Conservation (phyloP, 2,329 filamentous ascomycete species). For the Cytospora leucostoma region DNA sequence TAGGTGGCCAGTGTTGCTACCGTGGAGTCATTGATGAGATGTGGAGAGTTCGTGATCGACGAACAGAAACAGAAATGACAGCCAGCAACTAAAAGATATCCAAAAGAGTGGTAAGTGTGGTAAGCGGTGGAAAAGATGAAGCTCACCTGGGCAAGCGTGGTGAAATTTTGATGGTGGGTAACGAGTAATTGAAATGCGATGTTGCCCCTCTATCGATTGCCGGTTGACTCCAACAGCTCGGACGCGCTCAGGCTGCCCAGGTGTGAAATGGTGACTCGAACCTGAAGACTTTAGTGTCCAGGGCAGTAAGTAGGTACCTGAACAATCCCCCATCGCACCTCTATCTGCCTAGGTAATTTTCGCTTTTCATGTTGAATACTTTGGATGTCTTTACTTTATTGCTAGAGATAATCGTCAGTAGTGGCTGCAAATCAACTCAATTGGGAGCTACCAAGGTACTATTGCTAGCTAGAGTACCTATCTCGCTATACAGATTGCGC, state of each 20-base stretch:
- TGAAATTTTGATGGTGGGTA: slow-evolving; percentile 29
- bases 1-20: slow-evolving; percentile 74
- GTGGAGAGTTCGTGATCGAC: slow-evolving; percentile 21
- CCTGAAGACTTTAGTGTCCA: neutral
- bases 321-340: neutral
- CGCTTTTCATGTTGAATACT: too few relatives aligned
- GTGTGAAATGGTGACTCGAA: neutral
- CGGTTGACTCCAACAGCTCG: neutral
- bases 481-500: too few relatives aligned
- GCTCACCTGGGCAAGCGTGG: slow-evolving; percentile 9
- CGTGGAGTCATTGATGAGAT: slow-evolving; percentile 58
- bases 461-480: too few relatives aligned
- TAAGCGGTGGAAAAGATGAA: slow-evolving; percentile 2
- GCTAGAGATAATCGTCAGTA: too few relatives aligned
- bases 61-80: slow-evolving; percentile 5
- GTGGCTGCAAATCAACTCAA: too few relatives aligned
- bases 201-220: slow-evolving; percentile 8
- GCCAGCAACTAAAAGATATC: slow-evolving; percentile 4
- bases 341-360: neutral
- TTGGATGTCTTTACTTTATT: too few relatives aligned
- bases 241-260: neutral
- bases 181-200: slow-evolving; percentile 18
- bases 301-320: neutral
- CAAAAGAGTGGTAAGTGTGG: neutral
- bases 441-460: too few relatives aligned